These are phyloP conservation scores for Ogataea corticis DNA, from an alignment of 805 yeast species.

Conservation along the genomic window DNA sequence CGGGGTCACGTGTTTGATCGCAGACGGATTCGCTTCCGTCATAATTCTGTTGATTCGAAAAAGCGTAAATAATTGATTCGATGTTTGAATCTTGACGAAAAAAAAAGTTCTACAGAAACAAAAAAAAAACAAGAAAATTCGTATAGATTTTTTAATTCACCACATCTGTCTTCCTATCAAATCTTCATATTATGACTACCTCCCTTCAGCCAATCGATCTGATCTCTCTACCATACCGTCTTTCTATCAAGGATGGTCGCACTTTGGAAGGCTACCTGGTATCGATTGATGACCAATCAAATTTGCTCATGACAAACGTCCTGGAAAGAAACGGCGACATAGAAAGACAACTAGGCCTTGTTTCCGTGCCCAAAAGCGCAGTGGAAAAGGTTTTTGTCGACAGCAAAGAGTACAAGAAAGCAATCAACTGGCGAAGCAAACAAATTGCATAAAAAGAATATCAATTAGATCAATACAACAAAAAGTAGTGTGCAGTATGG, in stretches of 20 bases:
- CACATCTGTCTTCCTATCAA: neutral
- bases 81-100: neutral
- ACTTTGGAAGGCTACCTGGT: conserved; percentile 39
- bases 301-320: conserved; percentile 42
- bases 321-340: conserved; percentile 29
- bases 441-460: neutral
- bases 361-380: conserved; percentile 50
- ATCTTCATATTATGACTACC: conserved; percentile 20
- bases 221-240: conserved; percentile 33
- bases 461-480: neutral
- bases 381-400: conserved; percentile 34
- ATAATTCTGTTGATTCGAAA: no score
- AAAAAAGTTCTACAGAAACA: neutral
- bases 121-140: neutral
- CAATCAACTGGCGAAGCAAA: conserved; percentile 17
- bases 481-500: neutral
- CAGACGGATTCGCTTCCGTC: conserved; percentile 20
- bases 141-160: neutral
- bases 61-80: neutral
- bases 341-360: conserved; percentile 48
- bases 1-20: conserved; percentile 27
- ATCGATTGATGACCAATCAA: conserved; percentile 46
- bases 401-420: conserved; percentile 22
- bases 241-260: conserved; percentile 35
- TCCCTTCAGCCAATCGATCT: conserved; percentile 34